Evolutionary conservation across 2,329 filamentous ascomycete species (phyloP).

Genomic region (Chrysosporium keratinophilum): DNA sequence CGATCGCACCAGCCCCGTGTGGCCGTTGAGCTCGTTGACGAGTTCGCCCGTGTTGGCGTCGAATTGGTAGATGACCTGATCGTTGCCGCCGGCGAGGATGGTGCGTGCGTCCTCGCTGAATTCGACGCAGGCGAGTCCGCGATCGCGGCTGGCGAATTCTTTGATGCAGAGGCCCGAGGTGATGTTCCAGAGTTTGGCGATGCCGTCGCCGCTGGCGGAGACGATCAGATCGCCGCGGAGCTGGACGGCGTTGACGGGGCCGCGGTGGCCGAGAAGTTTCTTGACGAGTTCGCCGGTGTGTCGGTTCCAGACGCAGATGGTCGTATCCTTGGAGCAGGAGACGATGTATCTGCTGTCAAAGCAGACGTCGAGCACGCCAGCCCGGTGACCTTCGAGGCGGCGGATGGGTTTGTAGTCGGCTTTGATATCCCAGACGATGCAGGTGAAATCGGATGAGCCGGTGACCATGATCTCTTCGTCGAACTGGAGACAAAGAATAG

Average conservation of each 20-base stretch:
- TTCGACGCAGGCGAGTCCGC: conserved; percentile 89
- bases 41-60: conserved; percentile 83
- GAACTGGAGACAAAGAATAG: conserved; percentile 89
- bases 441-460: conserved; percentile 82
- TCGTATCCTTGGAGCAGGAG: conserved; percentile 92
- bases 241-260: conserved; percentile 93
- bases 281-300: conserved; percentile 63
- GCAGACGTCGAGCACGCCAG: conserved; percentile 85
- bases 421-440: conserved; percentile 81
- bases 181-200: conserved; percentile 92
- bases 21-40: conserved; percentile 68
- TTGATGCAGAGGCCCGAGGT: conserved; percentile 78
- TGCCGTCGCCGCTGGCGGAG: conserved; percentile 85
- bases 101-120: conserved; percentile 92
- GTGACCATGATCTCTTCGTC: conserved; percentile 89
- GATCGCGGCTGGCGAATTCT: conserved; percentile 81
- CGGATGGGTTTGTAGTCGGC: conserved; percentile 68
- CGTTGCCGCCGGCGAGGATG: conserved; percentile 88
- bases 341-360: conserved; percentile 89
- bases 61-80: conserved; percentile 92
- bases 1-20: conserved; percentile 76
- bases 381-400: conserved; percentile 66
- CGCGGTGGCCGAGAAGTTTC: conserved; percentile 72
- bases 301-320: conserved; percentile 90
- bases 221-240: conserved; percentile 87